A percentile compares a stretch with the other conserved stretches of the same genome.
Conservation (phyloP, 2,329 filamentous ascomycete genomes). For the Aureobasidium leucospermi region DNA sequence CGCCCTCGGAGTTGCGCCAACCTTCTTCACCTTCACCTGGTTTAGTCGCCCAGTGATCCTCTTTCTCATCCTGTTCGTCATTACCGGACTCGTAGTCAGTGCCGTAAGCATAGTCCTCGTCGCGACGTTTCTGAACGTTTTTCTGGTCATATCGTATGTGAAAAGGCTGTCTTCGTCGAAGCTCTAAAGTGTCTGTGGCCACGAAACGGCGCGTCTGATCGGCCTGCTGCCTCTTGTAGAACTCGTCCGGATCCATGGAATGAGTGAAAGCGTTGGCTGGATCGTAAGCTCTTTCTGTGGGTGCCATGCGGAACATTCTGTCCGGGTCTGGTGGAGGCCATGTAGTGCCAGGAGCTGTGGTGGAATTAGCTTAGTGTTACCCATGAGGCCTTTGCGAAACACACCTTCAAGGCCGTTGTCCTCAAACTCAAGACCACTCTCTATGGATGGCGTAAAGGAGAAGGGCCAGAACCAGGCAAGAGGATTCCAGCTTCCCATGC, state of each 20-base stretch:
- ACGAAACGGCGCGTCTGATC: constrained; percentile 39
- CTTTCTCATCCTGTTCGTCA: constrained; percentile 30
- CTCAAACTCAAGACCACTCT: constrained; percentile 54
- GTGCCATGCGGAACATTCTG: constrained; percentile 30
- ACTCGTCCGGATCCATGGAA: constrained; percentile 43
- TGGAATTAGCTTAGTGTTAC: constrained; percentile 39
- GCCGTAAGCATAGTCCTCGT: constrained; percentile 20
- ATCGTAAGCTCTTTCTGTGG: constrained; percentile 16
- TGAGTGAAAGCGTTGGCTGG: constrained; percentile 29
- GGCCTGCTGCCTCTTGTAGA: constrained; percentile 45
- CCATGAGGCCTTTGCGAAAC: constrained; percentile 17
- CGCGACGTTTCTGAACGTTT: background rate
- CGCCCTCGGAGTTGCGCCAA: constrained; percentile 71
- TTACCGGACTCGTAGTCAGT: constrained; percentile 35
- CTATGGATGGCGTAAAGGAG: constrained; percentile 41
- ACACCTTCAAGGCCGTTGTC: constrained; percentile 70
- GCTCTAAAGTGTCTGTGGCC: constrained; percentile 22
- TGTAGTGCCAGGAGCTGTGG: constrained; percentile 27
- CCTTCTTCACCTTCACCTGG: constrained; percentile 43
- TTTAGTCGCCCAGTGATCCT: constrained; percentile 19
- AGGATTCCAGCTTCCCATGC: constrained; percentile 63
- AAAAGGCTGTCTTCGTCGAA: constrained; percentile 35
- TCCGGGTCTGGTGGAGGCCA: constrained; percentile 48
- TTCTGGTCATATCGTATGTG: constrained; percentile 33
- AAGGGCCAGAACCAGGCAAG: constrained; percentile 65